phyloP scores from a whole-genome alignment of 2,329 filamentous ascomycete species.

The Stagonosporopsis cucurbitacearum region DNA sequence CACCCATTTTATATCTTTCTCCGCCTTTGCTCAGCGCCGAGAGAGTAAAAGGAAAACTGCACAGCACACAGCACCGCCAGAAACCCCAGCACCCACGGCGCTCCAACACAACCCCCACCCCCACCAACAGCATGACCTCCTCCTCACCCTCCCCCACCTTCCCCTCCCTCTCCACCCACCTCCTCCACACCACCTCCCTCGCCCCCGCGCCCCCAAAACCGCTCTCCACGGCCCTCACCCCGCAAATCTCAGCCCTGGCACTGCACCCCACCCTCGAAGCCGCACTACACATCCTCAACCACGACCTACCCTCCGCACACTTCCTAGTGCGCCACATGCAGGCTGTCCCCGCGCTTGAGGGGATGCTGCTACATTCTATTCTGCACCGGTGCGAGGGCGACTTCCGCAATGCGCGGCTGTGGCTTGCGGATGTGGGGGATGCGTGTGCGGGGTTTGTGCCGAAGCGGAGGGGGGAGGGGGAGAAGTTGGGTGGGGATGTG shows the following conservation, averaged over 20 bases:
- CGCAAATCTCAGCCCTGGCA: slow-evolving; percentile 36
- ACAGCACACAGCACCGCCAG: too few species aligned
- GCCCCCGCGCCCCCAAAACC: slow-evolving; percentile 23
- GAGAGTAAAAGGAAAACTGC: too few species aligned
- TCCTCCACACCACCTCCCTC: slow-evolving; percentile 25
- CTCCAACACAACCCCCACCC: not conserved
- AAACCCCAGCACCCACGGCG: not conserved
- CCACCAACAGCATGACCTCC: not conserved
- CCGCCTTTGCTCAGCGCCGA: too few species aligned
- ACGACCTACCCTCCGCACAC: slow-evolving; percentile 58
- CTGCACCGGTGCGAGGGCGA: slow-evolving; percentile 61
- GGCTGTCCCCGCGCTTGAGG: slow-evolving; percentile 55
- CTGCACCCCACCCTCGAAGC: slow-evolving; percentile 59
- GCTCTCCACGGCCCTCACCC: slow-evolving; percentile 20
- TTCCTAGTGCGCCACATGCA: slow-evolving; percentile 62
- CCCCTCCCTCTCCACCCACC: slow-evolving; percentile 13
- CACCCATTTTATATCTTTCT: too few species aligned
- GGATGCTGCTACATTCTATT: slow-evolving; percentile 60
- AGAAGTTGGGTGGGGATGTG: slow-evolving; percentile 23
- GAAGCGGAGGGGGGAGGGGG: slow-evolving; percentile 25
- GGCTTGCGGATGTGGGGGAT: slow-evolving; percentile 55
- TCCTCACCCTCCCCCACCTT: not conserved
- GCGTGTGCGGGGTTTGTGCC: slow-evolving; percentile 44
- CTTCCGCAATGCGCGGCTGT: slow-evolving; percentile 56
- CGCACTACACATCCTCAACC: slow-evolving; percentile 59